A percentile compares a stretch with the other conserved stretches of the same genome.
Evolutionary conservation across 2,329 filamentous ascomycete species (phyloP).

Genomic region (Fusarium sp.): DNA sequence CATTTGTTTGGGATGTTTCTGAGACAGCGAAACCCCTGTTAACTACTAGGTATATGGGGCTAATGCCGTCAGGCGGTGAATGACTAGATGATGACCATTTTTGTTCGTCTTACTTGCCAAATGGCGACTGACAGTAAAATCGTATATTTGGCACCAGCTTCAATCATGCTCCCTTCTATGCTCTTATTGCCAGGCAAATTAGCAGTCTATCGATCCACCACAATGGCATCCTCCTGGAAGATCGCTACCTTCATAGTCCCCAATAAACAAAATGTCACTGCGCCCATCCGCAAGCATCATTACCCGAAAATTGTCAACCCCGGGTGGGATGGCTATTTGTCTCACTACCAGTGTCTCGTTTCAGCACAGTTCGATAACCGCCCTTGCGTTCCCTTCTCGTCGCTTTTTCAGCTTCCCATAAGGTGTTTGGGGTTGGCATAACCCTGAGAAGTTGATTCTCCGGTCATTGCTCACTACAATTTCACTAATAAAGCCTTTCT

Average conservation of each 20-base stretch:
- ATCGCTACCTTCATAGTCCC: not conserved
- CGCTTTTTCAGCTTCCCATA: not conserved
- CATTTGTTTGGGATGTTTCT: conserved; percentile 9
- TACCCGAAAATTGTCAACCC: not conserved
- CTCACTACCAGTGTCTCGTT: not conserved
- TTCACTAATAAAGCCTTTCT: not conserved
- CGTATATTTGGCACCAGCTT: not conserved
- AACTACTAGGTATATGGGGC: not conserved
- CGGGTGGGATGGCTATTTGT: not conserved
- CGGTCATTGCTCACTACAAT: not conserved
- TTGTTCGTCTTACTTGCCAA: conserved; percentile 3
- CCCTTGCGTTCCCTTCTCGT: not conserved
- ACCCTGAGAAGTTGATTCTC: not conserved
- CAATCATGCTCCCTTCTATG: not conserved
- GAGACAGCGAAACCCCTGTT: conserved; percentile 15
- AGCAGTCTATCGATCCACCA: not conserved
- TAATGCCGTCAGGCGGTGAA: conserved; percentile 21
- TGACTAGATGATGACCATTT: not conserved
- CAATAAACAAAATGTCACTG: not conserved
- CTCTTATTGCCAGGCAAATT: not conserved
- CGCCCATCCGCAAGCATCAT: not conserved
- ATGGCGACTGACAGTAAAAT: not conserved
- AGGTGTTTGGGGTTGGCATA: not conserved
- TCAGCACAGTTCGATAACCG: not conserved
- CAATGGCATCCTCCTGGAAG: not conserved